Evolutionary conservation across 1,139 yeast species (phyloP).

Genomic region (Hyphopichia fennica): DNA sequence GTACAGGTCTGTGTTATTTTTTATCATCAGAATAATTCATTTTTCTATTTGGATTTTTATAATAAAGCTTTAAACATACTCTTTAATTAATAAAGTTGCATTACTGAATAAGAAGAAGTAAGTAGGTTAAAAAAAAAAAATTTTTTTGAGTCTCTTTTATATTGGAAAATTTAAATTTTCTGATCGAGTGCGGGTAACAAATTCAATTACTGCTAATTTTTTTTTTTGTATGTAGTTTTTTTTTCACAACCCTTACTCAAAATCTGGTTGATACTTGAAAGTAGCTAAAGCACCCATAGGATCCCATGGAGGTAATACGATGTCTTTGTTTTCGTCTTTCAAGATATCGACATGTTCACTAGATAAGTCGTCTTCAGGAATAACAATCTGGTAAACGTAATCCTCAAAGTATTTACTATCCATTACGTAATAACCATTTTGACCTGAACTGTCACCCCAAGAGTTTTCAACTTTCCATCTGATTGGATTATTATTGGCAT

Average conservation of each 20-base stretch:
- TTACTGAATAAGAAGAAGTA: not conserved
- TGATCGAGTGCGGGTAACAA: slow-evolving; percentile 3
- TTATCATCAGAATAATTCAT: slow-evolving; percentile 37
- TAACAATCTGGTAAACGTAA: slow-evolving; percentile 17
- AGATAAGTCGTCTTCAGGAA: slow-evolving; percentile 10
- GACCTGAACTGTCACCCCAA: slow-evolving; percentile 18
- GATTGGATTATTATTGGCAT: slow-evolving; percentile 13
- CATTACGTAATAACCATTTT: slow-evolving; percentile 18
- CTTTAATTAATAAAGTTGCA: not conserved
- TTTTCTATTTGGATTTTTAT: slow-evolving; percentile 2
- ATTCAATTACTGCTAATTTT: slow-evolving; percentile 7
- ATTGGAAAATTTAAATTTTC: not conserved
- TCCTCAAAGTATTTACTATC: slow-evolving; percentile 18
- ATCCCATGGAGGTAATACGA: slow-evolving; percentile 17
- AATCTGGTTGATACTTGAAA: not conserved
- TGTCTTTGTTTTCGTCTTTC: slow-evolving; percentile 6
- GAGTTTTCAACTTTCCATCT: slow-evolving; percentile 19
- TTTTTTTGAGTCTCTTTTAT: not conserved
- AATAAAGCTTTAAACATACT: not conserved
- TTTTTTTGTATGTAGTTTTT: not conserved
- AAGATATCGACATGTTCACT: slow-evolving; percentile 9
- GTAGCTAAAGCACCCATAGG: slow-evolving; percentile 19
- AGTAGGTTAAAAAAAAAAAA: not conserved
- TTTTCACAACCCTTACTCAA: not conserved
- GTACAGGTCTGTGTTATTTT: slow-evolving; percentile 65